phyloP scores from a whole-genome alignment of 2,329 filamentous ascomycete species.

The Leptosphaerulina australis region DNA sequence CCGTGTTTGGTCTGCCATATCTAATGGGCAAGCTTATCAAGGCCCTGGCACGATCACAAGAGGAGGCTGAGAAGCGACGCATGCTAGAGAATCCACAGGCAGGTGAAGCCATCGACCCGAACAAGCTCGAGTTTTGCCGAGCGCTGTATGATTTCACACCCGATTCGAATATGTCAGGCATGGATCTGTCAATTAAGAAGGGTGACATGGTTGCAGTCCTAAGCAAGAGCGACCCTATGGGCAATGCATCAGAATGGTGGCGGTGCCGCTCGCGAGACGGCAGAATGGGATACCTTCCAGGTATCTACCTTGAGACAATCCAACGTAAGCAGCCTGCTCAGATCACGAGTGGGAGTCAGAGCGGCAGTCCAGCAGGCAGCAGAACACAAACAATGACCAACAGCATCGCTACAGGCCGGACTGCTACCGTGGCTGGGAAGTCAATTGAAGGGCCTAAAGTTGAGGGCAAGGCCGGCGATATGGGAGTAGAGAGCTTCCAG shows the following conservation, averaged over 20 bases:
- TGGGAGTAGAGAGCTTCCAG: conserved; percentile 72
- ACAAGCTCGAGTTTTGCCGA: conserved; percentile 94
- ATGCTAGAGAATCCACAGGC: conserved; percentile 58
- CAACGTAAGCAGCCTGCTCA: conserved; percentile 60
- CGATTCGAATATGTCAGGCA: conserved; percentile 69
- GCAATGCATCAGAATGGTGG: conserved; percentile 97
- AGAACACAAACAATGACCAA: conserved; percentile 63
- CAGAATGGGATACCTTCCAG: conserved; percentile 87
- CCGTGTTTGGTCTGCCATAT: conserved; percentile 93
- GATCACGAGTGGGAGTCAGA: conserved; percentile 51
- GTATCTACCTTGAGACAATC: conserved; percentile 84
- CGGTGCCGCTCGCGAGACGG: conserved; percentile 89
- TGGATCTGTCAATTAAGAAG: conserved; percentile 92
- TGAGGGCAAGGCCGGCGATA: conserved; percentile 66
- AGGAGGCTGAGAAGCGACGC: conserved; percentile 75
- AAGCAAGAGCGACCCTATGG: conserved; percentile 88
- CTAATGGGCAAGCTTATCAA: conserved; percentile 96
- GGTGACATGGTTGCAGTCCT: conserved; percentile 94
- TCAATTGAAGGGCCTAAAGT: conserved; percentile 56
- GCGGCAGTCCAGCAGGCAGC: conserved; percentile 53
- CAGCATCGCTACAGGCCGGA: conserved; percentile 48
- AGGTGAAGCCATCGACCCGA: conserved; percentile 72
- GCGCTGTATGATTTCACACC: conserved; percentile 93
- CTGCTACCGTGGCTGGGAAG: conserved; percentile 55
- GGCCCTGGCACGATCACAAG: conserved; percentile 79